Base-by-base conservation (phyloP, 306 rosid genomes). In the Cicer judaicum region DNA sequence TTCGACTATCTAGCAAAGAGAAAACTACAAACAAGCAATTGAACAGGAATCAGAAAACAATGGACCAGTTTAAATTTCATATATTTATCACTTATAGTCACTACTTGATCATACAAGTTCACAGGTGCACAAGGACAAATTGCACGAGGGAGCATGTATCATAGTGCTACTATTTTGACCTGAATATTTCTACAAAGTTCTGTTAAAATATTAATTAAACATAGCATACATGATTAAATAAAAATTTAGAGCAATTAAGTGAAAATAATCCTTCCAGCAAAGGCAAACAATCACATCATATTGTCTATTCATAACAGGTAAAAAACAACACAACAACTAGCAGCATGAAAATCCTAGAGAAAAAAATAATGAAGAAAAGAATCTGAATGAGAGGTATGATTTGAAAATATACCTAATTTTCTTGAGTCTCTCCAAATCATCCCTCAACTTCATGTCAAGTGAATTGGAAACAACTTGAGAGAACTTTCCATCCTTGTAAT, bases 401-500 rank as follows among this genome's bases (percentile, higher is more conserved):
- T 8, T 34, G 10, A 7, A 6, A 72, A 44, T 0, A 13, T 8
- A 85, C 89, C 87, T 80, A 74, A 86, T 86, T 48, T 86, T 86
- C 87, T 86, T 86, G 72, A 86, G 84, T 14, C 87, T 74, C 84
- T 86, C 89, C 68, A 86, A 34, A 59, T 86, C 89, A 80, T 86
- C 89, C 29, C 87, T 83, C 41, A 86, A 18, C 78, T 86, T 86
- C 89, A 86, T 86, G 43, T 86, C 89, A 1, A 80, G 70, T 1
- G 79, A 78, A 66, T 86, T 86, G 0, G 89, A 86, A 0, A 86
- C 87, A 10, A 83, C 89, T 62, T 86, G 89, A 18, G 87, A 83
- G 63, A 48, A 86, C 7, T 86, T 83, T 0, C 89, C 89, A 70
- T 86, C 89, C 82, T 86, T 86, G 77, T 83, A 86, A 19, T 86